Evolutionary conservation across 208 protist genomes (phyloP).

Genomic region (Acanthamoeba castellanii): DNA sequence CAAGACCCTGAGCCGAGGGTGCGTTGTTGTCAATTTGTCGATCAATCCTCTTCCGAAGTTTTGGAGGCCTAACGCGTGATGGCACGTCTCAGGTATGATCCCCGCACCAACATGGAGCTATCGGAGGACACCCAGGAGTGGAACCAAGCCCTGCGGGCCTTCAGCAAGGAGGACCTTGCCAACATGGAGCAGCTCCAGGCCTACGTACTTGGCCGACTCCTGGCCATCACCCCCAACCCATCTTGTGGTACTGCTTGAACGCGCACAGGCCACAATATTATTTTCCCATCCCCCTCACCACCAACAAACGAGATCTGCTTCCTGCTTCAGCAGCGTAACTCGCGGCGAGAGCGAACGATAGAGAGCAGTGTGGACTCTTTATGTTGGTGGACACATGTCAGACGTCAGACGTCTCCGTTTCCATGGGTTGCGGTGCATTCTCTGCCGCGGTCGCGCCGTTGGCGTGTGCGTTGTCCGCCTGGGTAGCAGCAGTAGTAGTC

Average conservation of each 20-base stretch:
- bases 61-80: not conserved
- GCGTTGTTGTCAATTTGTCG: not conserved
- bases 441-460: not conserved
- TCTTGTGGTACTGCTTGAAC: not conserved
- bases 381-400: too few relatives aligned
- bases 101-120: not conserved
- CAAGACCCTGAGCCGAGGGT: not conserved
- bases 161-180: not conserved
- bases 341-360: too few relatives aligned
- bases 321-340: too few relatives aligned
- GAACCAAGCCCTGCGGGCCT: slow-evolving; percentile 12
- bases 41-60: not conserved
- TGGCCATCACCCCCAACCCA: not conserved
- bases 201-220: not conserved
- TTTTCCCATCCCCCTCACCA: too few relatives aligned
- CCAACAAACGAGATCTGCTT: too few relatives aligned
- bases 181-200: not conserved
- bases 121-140: not conserved
- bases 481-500: too few relatives aligned
- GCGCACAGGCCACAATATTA: not conserved
- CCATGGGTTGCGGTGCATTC: not conserved
- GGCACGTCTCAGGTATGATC: not conserved
- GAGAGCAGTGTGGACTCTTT: too few relatives aligned
- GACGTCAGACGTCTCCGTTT: not conserved
- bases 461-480: not conserved